These are phyloP conservation scores for Hypoxylon sp. DNA, from an alignment of 2,329 filamentous ascomycete genomes.

Conservation along the genomic window DNA sequence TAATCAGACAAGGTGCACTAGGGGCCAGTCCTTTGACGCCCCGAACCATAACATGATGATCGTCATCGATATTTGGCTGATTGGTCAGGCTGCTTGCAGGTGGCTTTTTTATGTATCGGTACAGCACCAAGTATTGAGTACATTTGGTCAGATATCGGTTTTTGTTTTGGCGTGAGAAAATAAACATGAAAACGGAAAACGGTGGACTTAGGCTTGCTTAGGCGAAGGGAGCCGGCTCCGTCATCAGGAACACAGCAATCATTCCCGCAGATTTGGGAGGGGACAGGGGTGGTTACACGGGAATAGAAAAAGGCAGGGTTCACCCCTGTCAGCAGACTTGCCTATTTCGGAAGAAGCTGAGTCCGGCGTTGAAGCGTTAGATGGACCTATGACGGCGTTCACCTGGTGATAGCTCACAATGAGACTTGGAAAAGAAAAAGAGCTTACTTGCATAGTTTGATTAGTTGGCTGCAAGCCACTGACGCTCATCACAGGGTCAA, in stretches of 20 bases:
- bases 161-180: constrained; percentile 2
- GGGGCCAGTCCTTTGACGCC: background rate
- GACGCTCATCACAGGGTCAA: constrained; percentile 27
- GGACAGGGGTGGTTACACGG: constrained; percentile 15
- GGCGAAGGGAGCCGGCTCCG: constrained; percentile 3
- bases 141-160: constrained; percentile 10
- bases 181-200: background rate
- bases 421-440: constrained; percentile 31
- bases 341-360: constrained; percentile 42
- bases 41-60: constrained; percentile 33
- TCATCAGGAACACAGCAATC: constrained; percentile 22
- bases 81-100: constrained; percentile 26
- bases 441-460: constrained; percentile 35
- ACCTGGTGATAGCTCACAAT: constrained; percentile 30
- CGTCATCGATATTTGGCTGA: constrained; percentile 29
- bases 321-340: constrained; percentile 32
- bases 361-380: constrained; percentile 18
- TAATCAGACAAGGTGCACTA: constrained; percentile 23
- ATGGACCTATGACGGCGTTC: constrained; percentile 9
- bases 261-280: constrained; percentile 21
- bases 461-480: constrained; percentile 37
- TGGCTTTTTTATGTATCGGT: constrained; percentile 25
- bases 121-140: constrained; percentile 33
- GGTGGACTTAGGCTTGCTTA: background rate
- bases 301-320: constrained; percentile 9